Percentiles rank a stretch among this genome's conserved stretches.
These are phyloP conservation scores for Aspergillus incahuasiensis DNA, from an alignment of 495 filamentous ascomycete genomes.

Conservation along the genomic window DNA sequence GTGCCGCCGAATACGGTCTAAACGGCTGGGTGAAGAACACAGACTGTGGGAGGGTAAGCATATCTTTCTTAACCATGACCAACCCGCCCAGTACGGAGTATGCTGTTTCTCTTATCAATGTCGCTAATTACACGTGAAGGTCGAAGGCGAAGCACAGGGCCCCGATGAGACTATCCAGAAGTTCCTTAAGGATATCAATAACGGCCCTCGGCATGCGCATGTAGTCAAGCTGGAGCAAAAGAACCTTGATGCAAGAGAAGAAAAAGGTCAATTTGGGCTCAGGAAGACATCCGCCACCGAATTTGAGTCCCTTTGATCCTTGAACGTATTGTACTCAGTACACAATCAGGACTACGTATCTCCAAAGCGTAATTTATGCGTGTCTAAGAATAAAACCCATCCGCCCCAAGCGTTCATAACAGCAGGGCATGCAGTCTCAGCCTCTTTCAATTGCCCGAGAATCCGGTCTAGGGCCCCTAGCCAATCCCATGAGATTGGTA, in stretches of 20 bases:
- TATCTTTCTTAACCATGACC: background rate
- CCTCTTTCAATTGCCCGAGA: background rate
- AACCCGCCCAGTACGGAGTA: no score
- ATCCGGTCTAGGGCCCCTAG: background rate
- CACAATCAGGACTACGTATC: no score
- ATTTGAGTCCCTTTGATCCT: constrained; percentile 16
- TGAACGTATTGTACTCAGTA: background rate
- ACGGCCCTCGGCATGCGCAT: constrained; percentile 61
- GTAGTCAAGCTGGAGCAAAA: constrained; percentile 70
- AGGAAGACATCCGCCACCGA: constrained; percentile 30
- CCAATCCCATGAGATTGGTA: background rate
- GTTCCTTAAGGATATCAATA: constrained; percentile 71
- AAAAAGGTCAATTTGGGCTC: constrained; percentile 60
- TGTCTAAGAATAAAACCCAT: background rate
- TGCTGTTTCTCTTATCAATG: background rate
- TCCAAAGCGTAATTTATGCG: no score
- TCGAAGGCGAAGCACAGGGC: constrained; percentile 90
- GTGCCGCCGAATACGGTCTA: constrained; percentile 58
- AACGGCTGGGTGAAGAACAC: constrained; percentile 82
- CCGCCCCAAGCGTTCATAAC: background rate
- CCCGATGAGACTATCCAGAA: constrained; percentile 55
- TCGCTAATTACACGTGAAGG: constrained; percentile 41
- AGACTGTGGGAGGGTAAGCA: constrained; percentile 59
- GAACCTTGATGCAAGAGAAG: constrained; percentile 55
- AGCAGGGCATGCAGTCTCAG: background rate